Percentiles rank a stretch among this genome's conserved stretches.
phyloP scores from a whole-genome alignment of 176 grass and related monocot species.

The Cenchrus fungigraminus region DNA sequence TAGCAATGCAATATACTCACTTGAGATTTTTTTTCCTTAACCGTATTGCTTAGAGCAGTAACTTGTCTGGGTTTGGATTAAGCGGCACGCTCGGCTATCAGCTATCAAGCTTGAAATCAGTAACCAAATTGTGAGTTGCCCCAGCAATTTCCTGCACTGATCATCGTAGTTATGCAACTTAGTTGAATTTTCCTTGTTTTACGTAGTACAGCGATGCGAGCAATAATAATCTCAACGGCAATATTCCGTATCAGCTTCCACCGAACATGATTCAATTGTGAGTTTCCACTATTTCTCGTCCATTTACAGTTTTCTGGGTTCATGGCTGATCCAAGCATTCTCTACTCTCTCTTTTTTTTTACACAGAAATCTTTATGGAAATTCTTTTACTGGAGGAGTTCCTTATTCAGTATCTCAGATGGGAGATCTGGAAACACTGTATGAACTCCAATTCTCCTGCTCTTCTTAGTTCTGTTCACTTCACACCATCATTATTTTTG shows the following conservation, averaged over 20 bases:
- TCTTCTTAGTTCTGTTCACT: not conserved
- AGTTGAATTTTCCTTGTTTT: constrained; percentile 66
- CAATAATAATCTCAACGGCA: constrained; percentile 88
- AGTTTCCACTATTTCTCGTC: constrained; percentile 29
- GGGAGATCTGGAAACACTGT: constrained; percentile 81
- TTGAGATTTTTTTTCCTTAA: not conserved
- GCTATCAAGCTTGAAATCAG: constrained; percentile 79
- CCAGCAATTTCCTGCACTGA: constrained; percentile 36
- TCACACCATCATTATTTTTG: not conserved
- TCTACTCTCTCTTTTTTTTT: constrained; percentile 3
- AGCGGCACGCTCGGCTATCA: constrained; percentile 80
- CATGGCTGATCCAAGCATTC: constrained; percentile 11
- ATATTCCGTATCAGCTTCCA: constrained; percentile 90
- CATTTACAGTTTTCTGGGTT: constrained; percentile 10
- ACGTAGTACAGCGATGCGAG: constrained; percentile 93
- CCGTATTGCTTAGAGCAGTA: constrained; percentile 52
- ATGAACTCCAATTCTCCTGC: constrained; percentile 34
- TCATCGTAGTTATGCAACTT: constrained; percentile 59
- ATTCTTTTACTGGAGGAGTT: constrained; percentile 76
- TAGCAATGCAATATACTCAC: not conserved
- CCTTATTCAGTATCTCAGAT: constrained; percentile 96
- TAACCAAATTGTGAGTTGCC: constrained; percentile 95
- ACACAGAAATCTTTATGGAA: constrained; percentile 77
- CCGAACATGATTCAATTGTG: constrained; percentile 82
- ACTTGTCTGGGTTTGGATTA: constrained; percentile 74